Evolutionary conservation across 1,284 basidiomycete genomes (phyloP).

Genomic region (Chiua sp.): DNA sequence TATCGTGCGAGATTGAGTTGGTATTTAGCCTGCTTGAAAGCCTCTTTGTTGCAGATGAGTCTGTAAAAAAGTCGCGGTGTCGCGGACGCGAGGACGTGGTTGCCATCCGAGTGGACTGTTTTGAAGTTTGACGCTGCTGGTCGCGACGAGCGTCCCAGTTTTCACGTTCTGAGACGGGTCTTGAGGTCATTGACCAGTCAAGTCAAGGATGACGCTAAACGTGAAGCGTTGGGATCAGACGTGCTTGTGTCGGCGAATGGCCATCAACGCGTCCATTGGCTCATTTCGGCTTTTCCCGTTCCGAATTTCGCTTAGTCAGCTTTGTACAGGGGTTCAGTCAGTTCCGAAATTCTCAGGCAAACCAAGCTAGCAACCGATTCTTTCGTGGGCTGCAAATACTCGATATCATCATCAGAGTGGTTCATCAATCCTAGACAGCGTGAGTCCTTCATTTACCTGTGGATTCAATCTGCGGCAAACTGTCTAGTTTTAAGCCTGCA

Average conservation of each 20-base stretch:
- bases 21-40: constrained; percentile 15
- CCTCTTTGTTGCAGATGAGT: constrained; percentile 6
- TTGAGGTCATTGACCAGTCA: constrained; percentile 17
- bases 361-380: too few species aligned
- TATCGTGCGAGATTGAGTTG: constrained; percentile 7
- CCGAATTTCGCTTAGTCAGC: too few species aligned
- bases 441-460: too few species aligned
- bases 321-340: too few species aligned
- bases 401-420: too few species aligned
- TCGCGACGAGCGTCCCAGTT: constrained; percentile 24
- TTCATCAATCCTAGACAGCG: too few species aligned
- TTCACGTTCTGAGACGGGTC: constrained; percentile 18
- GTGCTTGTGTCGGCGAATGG: neutral
- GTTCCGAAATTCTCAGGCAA: too few species aligned
- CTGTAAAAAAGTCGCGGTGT: constrained; percentile 11
- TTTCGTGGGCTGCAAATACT: too few species aligned
- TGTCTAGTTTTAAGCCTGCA: too few species aligned
- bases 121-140: constrained; percentile 10
- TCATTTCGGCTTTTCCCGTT: too few species aligned
- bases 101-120: constrained; percentile 4
- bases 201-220: neutral
- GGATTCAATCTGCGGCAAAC: too few species aligned
- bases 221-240: constrained; percentile 1
- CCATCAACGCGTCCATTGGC: too few species aligned
- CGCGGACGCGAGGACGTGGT: constrained; percentile 13